Evolutionary conservation across 1,284 basidiomycete species (phyloP).

Genomic region (Cystobasidium pallidum): DNA sequence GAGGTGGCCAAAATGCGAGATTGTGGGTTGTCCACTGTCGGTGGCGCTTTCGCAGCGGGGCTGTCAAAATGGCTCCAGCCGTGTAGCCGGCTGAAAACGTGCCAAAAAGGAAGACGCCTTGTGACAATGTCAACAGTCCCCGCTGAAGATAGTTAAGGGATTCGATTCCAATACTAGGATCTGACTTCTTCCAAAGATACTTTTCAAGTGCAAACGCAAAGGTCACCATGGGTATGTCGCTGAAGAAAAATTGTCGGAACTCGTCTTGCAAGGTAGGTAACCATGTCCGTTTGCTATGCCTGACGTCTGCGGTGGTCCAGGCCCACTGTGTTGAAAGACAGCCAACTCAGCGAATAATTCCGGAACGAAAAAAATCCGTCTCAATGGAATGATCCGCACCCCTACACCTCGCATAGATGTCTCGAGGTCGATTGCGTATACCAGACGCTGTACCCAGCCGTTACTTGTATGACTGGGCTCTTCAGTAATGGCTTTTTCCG

Average conservation of each 20-base stretch:
- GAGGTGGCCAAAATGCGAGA: slow-evolving; percentile 41
- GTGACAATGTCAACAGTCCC: slow-evolving; percentile 37
- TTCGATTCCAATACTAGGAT: slow-evolving; percentile 33
- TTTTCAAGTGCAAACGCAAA: slow-evolving; percentile 30
- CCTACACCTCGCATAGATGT: slow-evolving; percentile 42
- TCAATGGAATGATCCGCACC: neutral
- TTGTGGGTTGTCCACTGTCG: slow-evolving; percentile 42
- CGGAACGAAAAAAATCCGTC: too few species aligned
- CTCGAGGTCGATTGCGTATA: slow-evolving; percentile 40
- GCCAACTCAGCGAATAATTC: neutral
- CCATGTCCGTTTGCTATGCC: slow-evolving; percentile 38
- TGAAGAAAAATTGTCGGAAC: slow-evolving; percentile 38
- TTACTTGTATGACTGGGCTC: slow-evolving; percentile 12
- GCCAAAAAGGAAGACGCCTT: slow-evolving; percentile 42
- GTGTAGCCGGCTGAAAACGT: slow-evolving; percentile 42
- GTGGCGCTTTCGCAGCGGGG: slow-evolving; percentile 31
- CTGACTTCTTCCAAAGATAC: slow-evolving; percentile 22
- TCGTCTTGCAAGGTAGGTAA: slow-evolving; percentile 41
- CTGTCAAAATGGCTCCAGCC: slow-evolving; percentile 32
- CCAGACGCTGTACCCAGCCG: slow-evolving; percentile 18
- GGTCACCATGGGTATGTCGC: slow-evolving; percentile 38
- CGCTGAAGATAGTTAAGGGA: slow-evolving; percentile 20
- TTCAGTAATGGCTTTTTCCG: slow-evolving; percentile 35
- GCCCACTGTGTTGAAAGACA: slow-evolving; percentile 11
- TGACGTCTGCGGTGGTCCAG: slow-evolving; percentile 41